Conservation (phyloP, 192 early-diverging fungal genomes). For the Phlyctochytrium arcticum region DNA sequence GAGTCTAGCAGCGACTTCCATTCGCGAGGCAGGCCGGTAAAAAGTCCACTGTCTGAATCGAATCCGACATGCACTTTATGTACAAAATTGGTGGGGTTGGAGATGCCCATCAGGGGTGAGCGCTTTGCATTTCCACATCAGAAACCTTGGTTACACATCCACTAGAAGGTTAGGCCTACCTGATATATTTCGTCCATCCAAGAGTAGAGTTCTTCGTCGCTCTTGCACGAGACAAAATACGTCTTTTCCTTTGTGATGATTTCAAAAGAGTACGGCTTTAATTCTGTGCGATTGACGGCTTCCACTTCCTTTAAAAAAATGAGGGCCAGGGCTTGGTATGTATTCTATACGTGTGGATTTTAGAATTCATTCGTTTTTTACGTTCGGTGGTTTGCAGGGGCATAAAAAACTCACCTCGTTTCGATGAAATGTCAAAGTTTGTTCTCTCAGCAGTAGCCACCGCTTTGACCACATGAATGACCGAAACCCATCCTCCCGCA, state of each 20-base stretch:
- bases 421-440: constrained; percentile 87
- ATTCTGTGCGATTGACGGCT: constrained; percentile 78
- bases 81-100: constrained; percentile 80
- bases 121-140: too few relatives aligned
- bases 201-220: constrained; percentile 94
- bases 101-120: constrained; percentile 70
- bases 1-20: constrained; percentile 92
- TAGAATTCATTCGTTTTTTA: constrained; percentile 25
- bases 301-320: constrained; percentile 93
- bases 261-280: constrained; percentile 93
- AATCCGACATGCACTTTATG: constrained; percentile 76
- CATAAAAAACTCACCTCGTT: constrained; percentile 90
- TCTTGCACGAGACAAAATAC: constrained; percentile 88
- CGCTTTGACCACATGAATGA: constrained; percentile 95
- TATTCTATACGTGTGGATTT: constrained; percentile 71
- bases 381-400: not conserved
- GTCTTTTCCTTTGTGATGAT: constrained; percentile 90
- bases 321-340: constrained; percentile 80
- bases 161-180: constrained; percentile 30
- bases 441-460: constrained; percentile 82
- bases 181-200: constrained; percentile 99
- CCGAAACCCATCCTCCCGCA: constrained; percentile 88
- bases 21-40: constrained; percentile 85
- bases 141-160: not conserved
- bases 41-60: constrained; percentile 43